Evolutionary conservation across 257 asterid species (phyloP).

Genomic region (Salvia hispanica): DNA sequence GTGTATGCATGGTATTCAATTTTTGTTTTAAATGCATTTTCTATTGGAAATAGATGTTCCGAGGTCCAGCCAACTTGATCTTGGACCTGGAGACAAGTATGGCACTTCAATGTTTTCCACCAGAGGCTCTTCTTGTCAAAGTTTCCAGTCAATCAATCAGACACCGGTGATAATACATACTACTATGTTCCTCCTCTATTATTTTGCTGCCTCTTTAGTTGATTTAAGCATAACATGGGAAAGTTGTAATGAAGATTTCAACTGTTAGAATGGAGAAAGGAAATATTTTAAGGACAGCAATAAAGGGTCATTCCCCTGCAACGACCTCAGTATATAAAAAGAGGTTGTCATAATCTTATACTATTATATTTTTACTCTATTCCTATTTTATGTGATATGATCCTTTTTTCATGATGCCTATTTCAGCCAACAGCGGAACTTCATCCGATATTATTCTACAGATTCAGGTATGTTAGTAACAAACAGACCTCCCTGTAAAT

Average conservation of each 20-base stretch:
- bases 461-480: constrained; percentile 60
- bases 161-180: constrained; percentile 34
- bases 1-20: constrained; percentile 13
- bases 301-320: constrained; percentile 38
- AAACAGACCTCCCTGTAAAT: neutral
- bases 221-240: constrained; percentile 23
- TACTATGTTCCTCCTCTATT: neutral
- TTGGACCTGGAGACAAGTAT: constrained; percentile 38
- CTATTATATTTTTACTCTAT: neutral
- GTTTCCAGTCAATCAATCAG: constrained; percentile 39
- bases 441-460: constrained; percentile 55
- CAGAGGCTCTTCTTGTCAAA: constrained; percentile 34
- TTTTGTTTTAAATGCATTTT: constrained; percentile 10
- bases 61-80: constrained; percentile 39
- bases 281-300: constrained; percentile 45
- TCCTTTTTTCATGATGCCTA: constrained; percentile 27
- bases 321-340: constrained; percentile 42
- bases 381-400: constrained; percentile 7
- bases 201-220: constrained; percentile 14
- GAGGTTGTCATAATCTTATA: constrained; percentile 48
- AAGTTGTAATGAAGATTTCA: constrained; percentile 51
- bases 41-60: constrained; percentile 41
- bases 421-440: constrained; percentile 48
- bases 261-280: constrained; percentile 37
- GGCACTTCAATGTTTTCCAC: constrained; percentile 39